These are phyloP conservation scores for Termitomyces titanicus DNA, from an alignment of 768 basidiomycete genomes.

Conservation along the genomic window DNA sequence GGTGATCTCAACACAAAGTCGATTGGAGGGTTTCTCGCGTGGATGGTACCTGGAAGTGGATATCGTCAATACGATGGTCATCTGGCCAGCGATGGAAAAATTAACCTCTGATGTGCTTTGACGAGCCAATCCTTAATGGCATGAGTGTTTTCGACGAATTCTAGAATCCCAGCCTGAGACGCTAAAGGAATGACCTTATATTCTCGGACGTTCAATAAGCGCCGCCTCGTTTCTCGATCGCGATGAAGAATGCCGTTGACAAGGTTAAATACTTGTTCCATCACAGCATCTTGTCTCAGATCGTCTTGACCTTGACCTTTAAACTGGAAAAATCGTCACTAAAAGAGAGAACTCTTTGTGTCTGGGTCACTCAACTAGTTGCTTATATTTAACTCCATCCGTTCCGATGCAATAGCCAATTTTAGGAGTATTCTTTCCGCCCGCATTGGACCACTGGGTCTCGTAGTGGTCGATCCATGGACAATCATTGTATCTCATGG, in stretches of 20 bases:
- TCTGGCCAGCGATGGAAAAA: background rate
- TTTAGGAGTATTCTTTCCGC: conserved; percentile 84
- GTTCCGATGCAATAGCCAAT: conserved; percentile 67
- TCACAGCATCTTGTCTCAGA: conserved; percentile 94
- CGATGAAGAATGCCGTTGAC: conserved; percentile 73
- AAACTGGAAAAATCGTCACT: conserved; percentile 51
- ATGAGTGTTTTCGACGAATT: conserved; percentile 82
- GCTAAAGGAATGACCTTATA: conserved; percentile 91
- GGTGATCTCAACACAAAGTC: conserved; percentile 18
- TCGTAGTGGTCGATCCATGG: conserved; percentile 69
- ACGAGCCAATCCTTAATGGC: conserved; percentile 63
- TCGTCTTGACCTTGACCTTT: conserved; percentile 92
- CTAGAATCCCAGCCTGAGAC: conserved; percentile 76
- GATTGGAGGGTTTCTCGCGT: conserved; percentile 40
- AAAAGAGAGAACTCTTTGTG: background rate
- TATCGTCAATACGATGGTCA: conserved; percentile 1
- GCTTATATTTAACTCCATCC: conserved; percentile 64
- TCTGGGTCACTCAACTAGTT: conserved; percentile 45
- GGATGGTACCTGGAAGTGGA: conserved; percentile 57
- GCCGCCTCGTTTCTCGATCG: conserved; percentile 73
- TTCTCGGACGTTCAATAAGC: conserved; percentile 70
- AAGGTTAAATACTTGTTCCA: conserved; percentile 96
- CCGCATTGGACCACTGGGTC: conserved; percentile 54
- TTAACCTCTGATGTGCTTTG: conserved; percentile 60
- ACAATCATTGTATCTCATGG: conserved; percentile 62